phyloP scores from a whole-genome alignment of 257 asterid genomes.

The Cynanchum wilfordii region DNA sequence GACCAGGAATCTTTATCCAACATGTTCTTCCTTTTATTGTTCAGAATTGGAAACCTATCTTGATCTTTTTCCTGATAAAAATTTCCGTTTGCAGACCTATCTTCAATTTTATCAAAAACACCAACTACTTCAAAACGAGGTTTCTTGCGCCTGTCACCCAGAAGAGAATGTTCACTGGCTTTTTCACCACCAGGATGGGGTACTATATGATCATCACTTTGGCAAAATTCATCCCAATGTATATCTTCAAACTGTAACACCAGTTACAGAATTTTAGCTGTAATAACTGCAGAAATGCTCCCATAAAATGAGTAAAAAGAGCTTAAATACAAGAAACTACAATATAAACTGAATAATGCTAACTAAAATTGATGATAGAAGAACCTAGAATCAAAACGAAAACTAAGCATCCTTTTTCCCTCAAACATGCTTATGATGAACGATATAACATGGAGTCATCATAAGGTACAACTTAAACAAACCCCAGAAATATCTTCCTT shows the following conservation, averaged over 20 bases:
- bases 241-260: conserved; percentile 76
- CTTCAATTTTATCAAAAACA: conserved; percentile 28
- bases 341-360: background rate
- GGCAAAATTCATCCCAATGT: conserved; percentile 64
- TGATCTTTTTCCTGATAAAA: conserved; percentile 27
- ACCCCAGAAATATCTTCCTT: background rate
- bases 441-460: background rate
- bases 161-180: conserved; percentile 26
- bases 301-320: conserved; percentile 27
- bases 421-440: background rate
- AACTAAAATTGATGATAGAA: background rate
- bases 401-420: background rate
- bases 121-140: conserved; percentile 32
- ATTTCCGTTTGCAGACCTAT: conserved; percentile 26
- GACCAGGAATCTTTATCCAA: conserved; percentile 42
- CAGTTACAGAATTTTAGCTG: conserved; percentile 51
- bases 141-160: conserved; percentile 42
- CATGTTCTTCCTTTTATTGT: conserved; percentile 41
- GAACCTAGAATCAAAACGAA: background rate
- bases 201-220: conserved; percentile 71
- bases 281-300: conserved; percentile 42
- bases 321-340: background rate
- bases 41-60: conserved; percentile 25
- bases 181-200: conserved; percentile 41
- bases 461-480: background rate